Evolutionary conservation across 169 alveolate genomes (phyloP), one percentile per base, ranked within the genome.

Genomic region (Cryptosporidium ryanae): DNA sequence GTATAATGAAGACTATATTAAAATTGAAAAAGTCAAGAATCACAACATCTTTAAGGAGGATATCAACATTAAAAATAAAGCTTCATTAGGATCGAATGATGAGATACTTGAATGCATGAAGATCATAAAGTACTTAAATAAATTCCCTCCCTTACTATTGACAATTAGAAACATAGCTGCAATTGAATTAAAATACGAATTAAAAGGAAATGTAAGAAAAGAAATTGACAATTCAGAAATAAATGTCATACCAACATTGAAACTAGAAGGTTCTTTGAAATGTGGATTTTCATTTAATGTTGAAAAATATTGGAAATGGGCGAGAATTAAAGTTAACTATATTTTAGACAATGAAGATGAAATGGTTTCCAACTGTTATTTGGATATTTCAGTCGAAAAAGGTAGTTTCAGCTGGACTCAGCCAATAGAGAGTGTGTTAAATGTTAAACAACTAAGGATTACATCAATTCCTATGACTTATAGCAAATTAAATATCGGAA

Each of bases 351-450:
- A 27, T 4, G 65, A 50, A 23, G 59, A 76, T 27, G 64, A 61
- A 21, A 18, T 76, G 18, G 44, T 29, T 2, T 57, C 65, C 7
- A 23, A 38, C 15, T 55, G 61, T 18, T n/a, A 12, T 25, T 44
- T 76, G 2, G 84, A 76, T n/a, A 18, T 76, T 10, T 55, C 59
- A 29, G 23, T 76, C 2, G 44, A 48, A 12, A 46, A 46, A 32
- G 64, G 65, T 25, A 52, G 31, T 0, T 76, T 76, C 38, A 21
- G 21, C 18, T 76, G 84, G 84, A 50, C 18, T 1, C 84, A 76
- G 43, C 84, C 84, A 32, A 76, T 76, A 15, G 76, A 57, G 48
- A 21, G 38, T 38, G n/a, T 61, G 23, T n/a, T 32, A 46, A 76
- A 76, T 18, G 59, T 65, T 21, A 29, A 32, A 17, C 54, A 34